Evolutionary conservation across 2,329 filamentous ascomycete species (phyloP), one percentile per base, ranked within the genome.

Genomic region (Apiospora marii): DNA sequence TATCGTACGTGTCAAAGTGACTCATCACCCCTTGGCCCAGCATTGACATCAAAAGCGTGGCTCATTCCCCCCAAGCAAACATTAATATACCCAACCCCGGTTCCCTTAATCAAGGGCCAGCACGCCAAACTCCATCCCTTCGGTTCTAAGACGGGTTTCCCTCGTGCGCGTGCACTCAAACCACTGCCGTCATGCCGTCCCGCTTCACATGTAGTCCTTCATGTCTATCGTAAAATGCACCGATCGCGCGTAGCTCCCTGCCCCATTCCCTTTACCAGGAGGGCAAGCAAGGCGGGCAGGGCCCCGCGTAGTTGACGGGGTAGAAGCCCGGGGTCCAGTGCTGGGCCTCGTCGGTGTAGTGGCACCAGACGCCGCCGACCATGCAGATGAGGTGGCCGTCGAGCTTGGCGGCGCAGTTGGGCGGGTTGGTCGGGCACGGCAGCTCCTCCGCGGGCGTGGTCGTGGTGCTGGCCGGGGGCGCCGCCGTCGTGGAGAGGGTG

Each of bases 341-440:
- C 14, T n/a, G 16, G 8, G 16, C 24, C 19, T 24, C 68, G 34
- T 70, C 48, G 46, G 68, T 70, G 68, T 70, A 70, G 30, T 22
- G 68, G 68, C 68, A 70, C 68, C 68, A 70, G 34, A 70, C 68
- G 34, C 68, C 68, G 46, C 46, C 68, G 22, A 19, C 48, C 48
- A 70, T 37, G 48, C 68, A 70, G 48, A 70, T 30, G 4, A 70
- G 10, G 48, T 70, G 68, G 49, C 68, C 68, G 37, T 70, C 68
- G 22, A 43, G 34, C 37, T 70, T 70, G 30, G 48, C 4, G 34
- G 37, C 34, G 37, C 68, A 70, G 48, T 1, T 7, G 10, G 27
- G 46, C 19, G 68, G 68, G 30, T 34, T 53, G 46, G 68, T 70
- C 30, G 68, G 68, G 16, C 68, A 70, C 48, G 68, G 68, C 49